Base-by-base conservation (phyloP, 768 basidiomycete genomes). In the Agaricus blazei region DNA sequence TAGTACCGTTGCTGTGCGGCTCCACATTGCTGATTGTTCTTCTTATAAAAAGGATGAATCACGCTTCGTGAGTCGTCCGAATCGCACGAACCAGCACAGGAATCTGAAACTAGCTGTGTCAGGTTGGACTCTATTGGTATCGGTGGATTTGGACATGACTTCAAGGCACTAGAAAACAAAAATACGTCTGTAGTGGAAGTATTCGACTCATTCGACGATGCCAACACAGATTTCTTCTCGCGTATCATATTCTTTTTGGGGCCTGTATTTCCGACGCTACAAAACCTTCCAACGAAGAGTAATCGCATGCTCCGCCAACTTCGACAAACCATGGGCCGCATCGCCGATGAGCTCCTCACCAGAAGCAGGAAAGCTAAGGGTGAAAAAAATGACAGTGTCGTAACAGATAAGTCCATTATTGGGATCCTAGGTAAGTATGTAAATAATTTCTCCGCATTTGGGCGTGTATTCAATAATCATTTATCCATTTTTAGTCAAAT, bases 71-170 rank as follows among this genome's bases (percentile, higher is more conserved):
- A 46, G 70, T 62, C 8, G 3, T 8, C 9, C 4, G 11, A 11
- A 27, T 14, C 31, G 6, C 23, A 6, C 24, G 29, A 12, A 29
- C 3, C 26, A 15, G 7, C 40, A 41, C 40, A 41, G 40, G 12
- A 19, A 31, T 42, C 45, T 29, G 8, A 23, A 42, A 34, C n/a
- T 19, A 52, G 24, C 27, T 28, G 44, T 19, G 14, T n/a, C 46
- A 83, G 81, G 9, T 68, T 85, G 3, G 84, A 85, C 60, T 75
- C 71, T 1, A 71, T 85, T 49, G 81, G 83, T 12, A 78, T 84
- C 34, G 81, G 80, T 6, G 81, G 82, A 0, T 85, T 84, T 54
- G 77, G 78, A 4, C 77, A 84, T 59, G 70, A 82, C 60, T 85
- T 85, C 58, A 74, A 75, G 12, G 65, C 78, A 0, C 69, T 84